Conservation (phyloP, 73 alveolate genomes). For the Paramecium sonneborni region DNA sequence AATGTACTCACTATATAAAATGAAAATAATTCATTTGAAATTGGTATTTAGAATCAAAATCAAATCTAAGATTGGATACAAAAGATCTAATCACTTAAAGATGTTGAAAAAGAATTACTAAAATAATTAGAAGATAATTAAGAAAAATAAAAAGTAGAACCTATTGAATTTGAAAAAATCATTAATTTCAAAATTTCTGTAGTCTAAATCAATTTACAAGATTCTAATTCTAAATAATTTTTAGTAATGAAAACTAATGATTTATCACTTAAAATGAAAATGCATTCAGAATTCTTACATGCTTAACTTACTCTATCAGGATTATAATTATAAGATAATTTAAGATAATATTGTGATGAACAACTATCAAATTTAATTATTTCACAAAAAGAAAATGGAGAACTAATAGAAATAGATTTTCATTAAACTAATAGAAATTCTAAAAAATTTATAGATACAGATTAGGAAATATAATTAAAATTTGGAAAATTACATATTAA, state of each 20-base stretch:
- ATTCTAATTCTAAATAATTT: not conserved
- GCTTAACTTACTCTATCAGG: not conserved
- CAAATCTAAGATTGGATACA: conserved; percentile 22
- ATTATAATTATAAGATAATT: not conserved
- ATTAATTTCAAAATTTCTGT: not conserved
- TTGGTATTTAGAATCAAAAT: not conserved
- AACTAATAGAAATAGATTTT: not conserved
- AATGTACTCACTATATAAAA: not conserved
- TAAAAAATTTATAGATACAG: not conserved
- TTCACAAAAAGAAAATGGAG: not conserved
- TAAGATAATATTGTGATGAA: not conserved
- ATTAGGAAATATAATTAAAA: not conserved
- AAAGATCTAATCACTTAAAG: not conserved
- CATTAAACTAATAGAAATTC: not conserved
- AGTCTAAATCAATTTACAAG: conserved; percentile 1
- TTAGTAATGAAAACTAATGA: not conserved
- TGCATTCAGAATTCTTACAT: not conserved
- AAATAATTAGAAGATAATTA: not conserved
- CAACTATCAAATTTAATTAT: not conserved
- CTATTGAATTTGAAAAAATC: not conserved
- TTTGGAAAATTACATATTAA: conserved; percentile 16
- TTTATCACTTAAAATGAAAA: not conserved
- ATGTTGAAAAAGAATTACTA: not conserved
- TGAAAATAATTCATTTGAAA: not conserved
- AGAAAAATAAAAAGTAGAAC: not conserved